A percentile compares a stretch with the other conserved stretches of the same genome.
These are phyloP conservation scores for Phytophthora tentaculata DNA, from an alignment of 352 stramenopile species.

Conservation along the genomic window DNA sequence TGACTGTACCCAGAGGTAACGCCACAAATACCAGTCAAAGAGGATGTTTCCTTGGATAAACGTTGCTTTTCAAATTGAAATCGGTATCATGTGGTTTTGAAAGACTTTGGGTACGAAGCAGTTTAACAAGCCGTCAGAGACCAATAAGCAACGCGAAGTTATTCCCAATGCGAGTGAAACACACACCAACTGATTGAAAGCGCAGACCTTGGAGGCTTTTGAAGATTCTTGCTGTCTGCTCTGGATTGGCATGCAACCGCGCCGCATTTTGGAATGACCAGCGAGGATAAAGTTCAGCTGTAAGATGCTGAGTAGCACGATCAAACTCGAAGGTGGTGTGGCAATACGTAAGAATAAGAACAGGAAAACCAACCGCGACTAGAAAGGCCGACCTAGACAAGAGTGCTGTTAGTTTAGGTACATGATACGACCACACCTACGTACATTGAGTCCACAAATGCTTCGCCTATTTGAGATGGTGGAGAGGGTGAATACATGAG, in stretches of 20 bases:
- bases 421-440: conserved; percentile 1
- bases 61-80: background rate
- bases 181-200: conserved; percentile 32
- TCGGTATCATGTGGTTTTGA: background rate
- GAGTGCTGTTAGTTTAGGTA: too few species aligned
- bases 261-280: conserved; percentile 35
- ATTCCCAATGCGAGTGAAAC: conserved; percentile 39
- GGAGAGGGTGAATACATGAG: conserved; percentile 19
- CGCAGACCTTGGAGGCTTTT: conserved; percentile 40
- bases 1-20: conserved; percentile 19
- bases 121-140: conserved; percentile 23
- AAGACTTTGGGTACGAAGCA: too few species aligned
- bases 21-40: conserved; percentile 18
- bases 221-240: conserved; percentile 21
- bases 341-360: conserved; percentile 36
- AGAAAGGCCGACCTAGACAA: conserved; percentile 41
- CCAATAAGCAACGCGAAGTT: conserved; percentile 34
- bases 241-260: conserved; percentile 29
- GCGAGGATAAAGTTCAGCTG: conserved; percentile 14
- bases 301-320: conserved; percentile 18
- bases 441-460: conserved; percentile 32
- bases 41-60: conserved; percentile 32
- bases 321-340: conserved; percentile 41
- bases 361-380: conserved; percentile 37
- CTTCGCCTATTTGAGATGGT: conserved; percentile 26